Evolutionary conservation across 2,329 filamentous ascomycete species (phyloP).

Genomic region (Aspergillus sp.): DNA sequence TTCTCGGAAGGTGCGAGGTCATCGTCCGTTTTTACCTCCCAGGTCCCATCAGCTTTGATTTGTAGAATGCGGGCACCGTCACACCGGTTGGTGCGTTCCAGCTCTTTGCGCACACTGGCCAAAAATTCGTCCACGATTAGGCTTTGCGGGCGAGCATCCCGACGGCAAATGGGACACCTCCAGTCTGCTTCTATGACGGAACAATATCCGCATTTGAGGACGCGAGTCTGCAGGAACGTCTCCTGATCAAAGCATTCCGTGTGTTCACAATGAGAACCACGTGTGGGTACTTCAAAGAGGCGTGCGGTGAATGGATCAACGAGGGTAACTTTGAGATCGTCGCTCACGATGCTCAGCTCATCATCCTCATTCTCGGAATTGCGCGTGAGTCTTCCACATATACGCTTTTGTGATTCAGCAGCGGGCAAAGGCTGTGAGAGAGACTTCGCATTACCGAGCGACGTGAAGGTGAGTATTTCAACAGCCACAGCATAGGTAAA

Average conservation of each 20-base stretch:
- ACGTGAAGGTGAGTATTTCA: slow-evolving; percentile 63
- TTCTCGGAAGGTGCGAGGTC: slow-evolving; percentile 16
- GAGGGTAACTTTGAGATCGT: slow-evolving; percentile 62
- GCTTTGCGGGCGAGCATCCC: slow-evolving; percentile 71
- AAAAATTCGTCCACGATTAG: slow-evolving; percentile 76
- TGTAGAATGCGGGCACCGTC: slow-evolving; percentile 60
- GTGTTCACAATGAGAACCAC: slow-evolving; percentile 70
- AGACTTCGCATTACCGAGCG: slow-evolving; percentile 39
- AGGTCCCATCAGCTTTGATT: slow-evolving; percentile 64
- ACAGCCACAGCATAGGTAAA: slow-evolving; percentile 63
- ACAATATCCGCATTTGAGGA: slow-evolving; percentile 45
- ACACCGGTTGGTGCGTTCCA: slow-evolving; percentile 52
- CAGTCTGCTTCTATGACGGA: slow-evolving; percentile 55
- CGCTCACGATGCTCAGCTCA: slow-evolving; percentile 60
- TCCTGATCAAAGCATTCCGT: slow-evolving; percentile 87
- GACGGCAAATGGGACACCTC: slow-evolving; percentile 81
- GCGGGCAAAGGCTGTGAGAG: slow-evolving; percentile 45
- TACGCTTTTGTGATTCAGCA: slow-evolving; percentile 54
- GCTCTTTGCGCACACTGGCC: slow-evolving; percentile 56
- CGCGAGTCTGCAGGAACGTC: slow-evolving; percentile 71
- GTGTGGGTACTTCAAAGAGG: slow-evolving; percentile 70
- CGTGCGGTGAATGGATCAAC: slow-evolving; percentile 65
- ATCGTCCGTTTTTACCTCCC: slow-evolving; percentile 54
- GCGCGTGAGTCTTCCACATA: slow-evolving; percentile 53
- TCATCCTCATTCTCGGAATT: slow-evolving; percentile 49